Percentiles rank a stretch among this genome's conserved stretches.
Evolutionary conservation across 805 yeast genomes (phyloP).

Genomic region (Nakazawaea pomicola): DNA sequence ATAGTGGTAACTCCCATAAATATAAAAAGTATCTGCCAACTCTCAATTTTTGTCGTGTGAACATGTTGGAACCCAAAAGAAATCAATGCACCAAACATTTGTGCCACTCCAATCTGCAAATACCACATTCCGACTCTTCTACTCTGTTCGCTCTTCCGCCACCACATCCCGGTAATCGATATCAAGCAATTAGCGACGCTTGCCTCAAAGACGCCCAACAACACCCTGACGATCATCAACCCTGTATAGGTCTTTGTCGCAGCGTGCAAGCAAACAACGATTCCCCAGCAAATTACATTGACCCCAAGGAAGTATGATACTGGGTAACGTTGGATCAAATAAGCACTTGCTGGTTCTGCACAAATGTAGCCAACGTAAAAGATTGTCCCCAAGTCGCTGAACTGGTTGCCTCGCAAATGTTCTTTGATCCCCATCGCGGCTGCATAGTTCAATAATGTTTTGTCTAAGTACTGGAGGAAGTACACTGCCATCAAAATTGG

Average conservation of each 20-base stretch:
- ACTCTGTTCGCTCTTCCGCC: conserved; percentile 23
- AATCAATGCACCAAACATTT: conserved; percentile 39
- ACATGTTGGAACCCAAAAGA: conserved; percentile 54
- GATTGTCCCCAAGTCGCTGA: conserved; percentile 48
- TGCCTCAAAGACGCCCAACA: conserved; percentile 45
- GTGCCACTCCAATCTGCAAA: conserved; percentile 35
- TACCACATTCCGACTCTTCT: conserved; percentile 30
- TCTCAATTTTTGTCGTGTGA: conserved; percentile 26
- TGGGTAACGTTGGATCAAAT: conserved; percentile 46
- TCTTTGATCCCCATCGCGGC: conserved; percentile 57
- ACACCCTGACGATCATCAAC: conserved; percentile 36
- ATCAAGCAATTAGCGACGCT: conserved; percentile 52
- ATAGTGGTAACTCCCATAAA: conserved; percentile 51
- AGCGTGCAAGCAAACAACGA: conserved; percentile 36
- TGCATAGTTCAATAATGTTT: conserved; percentile 50
- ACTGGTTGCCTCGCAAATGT: conserved; percentile 37
- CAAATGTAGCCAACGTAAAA: conserved; percentile 49
- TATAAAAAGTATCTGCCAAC: conserved; percentile 59
- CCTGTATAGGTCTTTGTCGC: conserved; percentile 32
- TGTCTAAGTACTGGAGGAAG: conserved; percentile 54
- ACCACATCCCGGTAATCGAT: conserved; percentile 49
- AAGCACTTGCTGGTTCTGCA: conserved; percentile 42
- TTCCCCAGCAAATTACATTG: conserved; percentile 41
- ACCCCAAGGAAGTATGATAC: conserved; percentile 38
- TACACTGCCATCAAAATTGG: conserved; percentile 49